Base-by-base conservation (phyloP, 1,284 basidiomycete genomes). In the Violaceomyces palustris region DNA sequence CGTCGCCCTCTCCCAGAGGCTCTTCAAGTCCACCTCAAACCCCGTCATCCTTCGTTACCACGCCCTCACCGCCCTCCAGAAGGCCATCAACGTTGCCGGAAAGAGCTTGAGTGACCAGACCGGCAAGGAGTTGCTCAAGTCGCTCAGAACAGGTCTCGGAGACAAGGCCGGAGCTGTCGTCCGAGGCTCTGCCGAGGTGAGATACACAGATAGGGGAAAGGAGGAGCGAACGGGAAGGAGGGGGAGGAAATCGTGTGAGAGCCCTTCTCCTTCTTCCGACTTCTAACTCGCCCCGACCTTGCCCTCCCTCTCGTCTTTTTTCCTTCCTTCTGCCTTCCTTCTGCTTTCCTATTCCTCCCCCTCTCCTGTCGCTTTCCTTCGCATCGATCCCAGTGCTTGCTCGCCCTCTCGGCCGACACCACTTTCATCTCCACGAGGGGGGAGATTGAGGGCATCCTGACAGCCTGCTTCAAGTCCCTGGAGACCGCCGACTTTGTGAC, bases 131-230 rank as follows among this genome's bases (percentile, higher is more conserved):
- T 79, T 93, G 32, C 68, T 88, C 46, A 97, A 94, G 74, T 82
- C 87, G 50, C 84, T 89, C 75, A 83, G 81, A 59, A 77, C 80
- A 24, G 82, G 81, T 0, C 77, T 98, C 1, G 78, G 79, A 1
- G 93, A 98, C 74, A 90, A 89, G 74, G 84, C 85, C 6, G 78
- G 90, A 7, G 82, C 89, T 3, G 80, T 98, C 11, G 88, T 96
- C 67, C 82, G 92, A 22, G 89, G 82, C 4, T 84, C 84, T 14
- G 82, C 88, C 22, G 84, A 87, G n/a, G n/a, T n/a, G n/a, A n/a
- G n/a, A 9, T 50, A 42, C 35, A 32, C 45, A 6, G 31, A n/a
- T n/a, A n/a, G n/a, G n/a, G n/a, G n/a, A n/a, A n/a, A n/a, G n/a
- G n/a, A n/a, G n/a, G n/a, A n/a, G n/a, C n/a, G n/a, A n/a, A n/a